A percentile compares a stretch with the other conserved stretches of the same genome.
These are phyloP conservation scores for Chrysanthemum lavandulifolium DNA, from an alignment of 129 eudicot genomes.

Conservation along the genomic window DNA sequence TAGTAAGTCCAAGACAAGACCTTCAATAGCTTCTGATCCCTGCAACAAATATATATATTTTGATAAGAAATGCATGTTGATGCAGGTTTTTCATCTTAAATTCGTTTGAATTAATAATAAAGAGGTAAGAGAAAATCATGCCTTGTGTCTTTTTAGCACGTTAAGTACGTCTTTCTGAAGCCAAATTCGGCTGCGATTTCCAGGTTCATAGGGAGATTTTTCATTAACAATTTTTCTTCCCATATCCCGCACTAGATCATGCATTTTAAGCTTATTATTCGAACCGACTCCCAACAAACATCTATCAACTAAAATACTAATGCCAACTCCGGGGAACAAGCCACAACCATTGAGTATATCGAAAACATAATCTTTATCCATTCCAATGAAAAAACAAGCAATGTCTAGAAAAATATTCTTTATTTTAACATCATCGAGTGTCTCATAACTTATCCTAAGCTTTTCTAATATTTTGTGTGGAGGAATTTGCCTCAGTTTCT, in stretches of 20 bases:
- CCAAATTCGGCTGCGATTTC: constrained; percentile 37
- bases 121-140: background rate
- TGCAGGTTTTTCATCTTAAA: background rate
- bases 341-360: constrained; percentile 23
- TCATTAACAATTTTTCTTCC: constrained; percentile 29
- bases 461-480: constrained; percentile 8
- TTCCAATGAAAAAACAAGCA: constrained; percentile 35
- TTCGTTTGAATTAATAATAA: background rate
- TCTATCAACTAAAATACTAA: constrained; percentile 14
- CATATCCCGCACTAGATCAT: constrained; percentile 38
- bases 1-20: constrained; percentile 18
- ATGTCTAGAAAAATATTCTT: constrained; percentile 34
- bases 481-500: constrained; percentile 7
- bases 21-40: constrained; percentile 39
- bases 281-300: constrained; percentile 13
- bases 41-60: background rate
- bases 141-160: constrained; percentile 29
- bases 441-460: constrained; percentile 22
- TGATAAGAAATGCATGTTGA: background rate
- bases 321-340: constrained; percentile 22
- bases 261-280: constrained; percentile 30
- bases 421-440: constrained; percentile 15
- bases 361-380: constrained; percentile 4
- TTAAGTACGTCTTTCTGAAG: constrained; percentile 18
- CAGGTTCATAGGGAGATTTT: constrained; percentile 21